A percentile compares a stretch with the other conserved stretches of the same genome.
Conservation (phyloP, 805 yeast species). For the Nakazawaea molendinolei region DNA sequence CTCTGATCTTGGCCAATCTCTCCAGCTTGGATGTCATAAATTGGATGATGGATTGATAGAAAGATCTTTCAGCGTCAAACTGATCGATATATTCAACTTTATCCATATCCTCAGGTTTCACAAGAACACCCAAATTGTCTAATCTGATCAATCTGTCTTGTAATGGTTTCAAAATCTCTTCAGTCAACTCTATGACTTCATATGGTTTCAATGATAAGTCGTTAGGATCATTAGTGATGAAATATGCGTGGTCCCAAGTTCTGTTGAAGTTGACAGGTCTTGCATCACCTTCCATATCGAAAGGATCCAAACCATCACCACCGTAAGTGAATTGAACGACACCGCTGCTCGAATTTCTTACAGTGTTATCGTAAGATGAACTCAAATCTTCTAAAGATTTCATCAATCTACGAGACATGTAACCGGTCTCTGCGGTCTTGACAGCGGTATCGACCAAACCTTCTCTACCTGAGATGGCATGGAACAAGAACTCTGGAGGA, state of each 20-base stretch:
- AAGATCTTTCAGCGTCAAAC: constrained; percentile 80
- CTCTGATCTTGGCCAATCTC: constrained; percentile 50
- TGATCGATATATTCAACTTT: constrained; percentile 71
- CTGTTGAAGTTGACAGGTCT: constrained; percentile 88
- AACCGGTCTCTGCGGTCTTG: constrained; percentile 98
- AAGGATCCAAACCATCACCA: constrained; percentile 97
- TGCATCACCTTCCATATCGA: constrained; percentile 99
- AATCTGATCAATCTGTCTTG: constrained; percentile 54
- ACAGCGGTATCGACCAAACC: constrained; percentile 99
- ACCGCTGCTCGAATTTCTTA: constrained; percentile 91
- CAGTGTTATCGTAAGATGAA: constrained; percentile 88
- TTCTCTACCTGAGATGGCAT: constrained; percentile 99
- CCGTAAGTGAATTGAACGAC: constrained; percentile 97
- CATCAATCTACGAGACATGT: constrained; percentile 97
- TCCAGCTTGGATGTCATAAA: constrained; percentile 54
- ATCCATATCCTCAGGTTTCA: constrained; percentile 35
- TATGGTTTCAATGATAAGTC: constrained; percentile 63
- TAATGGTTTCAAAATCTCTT: constrained; percentile 52
- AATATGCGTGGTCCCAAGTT: constrained; percentile 89
- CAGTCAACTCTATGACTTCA: constrained; percentile 51
- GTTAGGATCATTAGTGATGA: constrained; percentile 54
- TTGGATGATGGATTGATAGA: constrained; percentile 67
- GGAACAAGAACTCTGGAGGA: constrained; percentile 96
- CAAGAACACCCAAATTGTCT: constrained; percentile 63
- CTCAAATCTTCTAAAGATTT: constrained; percentile 95